Evolutionary conservation across 805 yeast genomes (phyloP).

Genomic region (Peterozyma xylosa): DNA sequence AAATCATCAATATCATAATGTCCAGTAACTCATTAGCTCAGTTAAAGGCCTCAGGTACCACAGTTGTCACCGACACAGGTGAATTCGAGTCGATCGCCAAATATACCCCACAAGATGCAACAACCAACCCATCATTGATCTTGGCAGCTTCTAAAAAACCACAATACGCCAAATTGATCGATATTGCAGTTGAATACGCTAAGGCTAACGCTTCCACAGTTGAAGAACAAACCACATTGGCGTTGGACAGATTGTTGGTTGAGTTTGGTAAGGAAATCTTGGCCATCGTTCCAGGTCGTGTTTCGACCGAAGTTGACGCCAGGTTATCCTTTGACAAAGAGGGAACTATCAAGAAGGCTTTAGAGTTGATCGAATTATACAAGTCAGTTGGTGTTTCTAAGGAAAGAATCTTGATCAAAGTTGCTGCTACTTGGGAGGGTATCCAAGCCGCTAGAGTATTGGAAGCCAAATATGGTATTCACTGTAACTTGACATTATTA

Average conservation of each 20-base stretch:
- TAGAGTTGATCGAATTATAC: slow-evolving; percentile 83
- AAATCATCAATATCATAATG: slow-evolving; percentile 11
- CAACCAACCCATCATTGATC: slow-evolving; percentile 97
- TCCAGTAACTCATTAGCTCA: slow-evolving; percentile 73
- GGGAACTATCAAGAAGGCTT: slow-evolving; percentile 90
- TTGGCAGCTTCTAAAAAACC: slow-evolving; percentile 91
- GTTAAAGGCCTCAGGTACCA: slow-evolving; percentile 92
- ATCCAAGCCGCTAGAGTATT: slow-evolving; percentile 96
- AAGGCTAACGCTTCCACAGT: slow-evolving; percentile 49
- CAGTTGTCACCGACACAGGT: slow-evolving; percentile 97
- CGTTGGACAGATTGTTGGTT: slow-evolving; percentile 87
- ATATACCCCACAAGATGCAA: slow-evolving; percentile 98
- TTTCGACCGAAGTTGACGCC: slow-evolving; percentile 98
- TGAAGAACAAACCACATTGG: slow-evolving; percentile 69
- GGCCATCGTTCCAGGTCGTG: slow-evolving; percentile 96
- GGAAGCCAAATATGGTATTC: slow-evolving; percentile 85
- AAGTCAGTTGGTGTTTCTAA: slow-evolving; percentile 76
- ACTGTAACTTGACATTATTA: slow-evolving; percentile 90
- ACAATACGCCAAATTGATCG: slow-evolving; percentile 84
- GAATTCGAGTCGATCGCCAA: slow-evolving; percentile 97
- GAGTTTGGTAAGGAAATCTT: slow-evolving; percentile 95
- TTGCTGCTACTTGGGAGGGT: slow-evolving; percentile 99
- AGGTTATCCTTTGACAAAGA: slow-evolving; percentile 94
- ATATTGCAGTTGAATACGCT: slow-evolving; percentile 84
- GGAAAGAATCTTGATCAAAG: slow-evolving; percentile 90